Conservation (phyloP, 1,284 basidiomycete species). For the Pascua sp. region DNA sequence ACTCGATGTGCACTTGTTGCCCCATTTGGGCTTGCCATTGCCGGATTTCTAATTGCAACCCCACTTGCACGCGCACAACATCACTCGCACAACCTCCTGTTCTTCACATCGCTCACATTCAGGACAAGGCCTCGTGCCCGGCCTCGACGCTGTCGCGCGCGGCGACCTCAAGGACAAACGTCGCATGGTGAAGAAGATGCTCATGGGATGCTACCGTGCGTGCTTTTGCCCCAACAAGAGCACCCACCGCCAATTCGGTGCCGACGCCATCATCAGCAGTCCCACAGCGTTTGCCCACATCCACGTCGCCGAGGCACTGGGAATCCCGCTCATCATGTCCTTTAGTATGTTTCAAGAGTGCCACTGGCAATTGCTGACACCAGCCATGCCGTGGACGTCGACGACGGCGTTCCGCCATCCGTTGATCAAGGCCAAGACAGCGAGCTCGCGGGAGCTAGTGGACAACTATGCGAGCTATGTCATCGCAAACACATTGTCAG, state of each 20-base stretch:
- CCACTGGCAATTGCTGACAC: background rate
- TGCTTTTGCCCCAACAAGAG: constrained; percentile 55
- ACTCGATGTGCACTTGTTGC: too few species aligned
- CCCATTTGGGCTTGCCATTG: too few species aligned
- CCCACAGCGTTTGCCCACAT: constrained; percentile 64
- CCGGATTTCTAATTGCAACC: too few species aligned
- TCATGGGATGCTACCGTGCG: constrained; percentile 59
- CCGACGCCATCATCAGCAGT: constrained; percentile 64
- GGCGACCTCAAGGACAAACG: constrained; percentile 39
- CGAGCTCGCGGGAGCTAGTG: constrained; percentile 26
- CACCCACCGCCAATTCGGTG: constrained; percentile 55
- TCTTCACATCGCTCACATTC: background rate
- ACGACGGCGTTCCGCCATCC: constrained; percentile 64
- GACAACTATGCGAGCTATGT: constrained; percentile 60
- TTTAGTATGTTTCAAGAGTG: constrained; percentile 3
- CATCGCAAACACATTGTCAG: constrained; percentile 55
- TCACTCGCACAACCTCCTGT: too few species aligned
- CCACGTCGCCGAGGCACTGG: constrained; percentile 63
- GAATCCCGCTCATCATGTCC: constrained; percentile 58
- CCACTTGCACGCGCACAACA: too few species aligned
- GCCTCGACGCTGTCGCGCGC: constrained; percentile 33
- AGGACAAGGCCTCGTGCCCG: constrained; percentile 40
- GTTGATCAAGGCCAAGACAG: constrained; percentile 57
- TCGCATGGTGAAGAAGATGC: constrained; percentile 52
- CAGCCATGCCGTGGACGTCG: constrained; percentile 67